Evolutionary conservation across 805 yeast species (phyloP).

Genomic region (Starmerella tilneyi): DNA sequence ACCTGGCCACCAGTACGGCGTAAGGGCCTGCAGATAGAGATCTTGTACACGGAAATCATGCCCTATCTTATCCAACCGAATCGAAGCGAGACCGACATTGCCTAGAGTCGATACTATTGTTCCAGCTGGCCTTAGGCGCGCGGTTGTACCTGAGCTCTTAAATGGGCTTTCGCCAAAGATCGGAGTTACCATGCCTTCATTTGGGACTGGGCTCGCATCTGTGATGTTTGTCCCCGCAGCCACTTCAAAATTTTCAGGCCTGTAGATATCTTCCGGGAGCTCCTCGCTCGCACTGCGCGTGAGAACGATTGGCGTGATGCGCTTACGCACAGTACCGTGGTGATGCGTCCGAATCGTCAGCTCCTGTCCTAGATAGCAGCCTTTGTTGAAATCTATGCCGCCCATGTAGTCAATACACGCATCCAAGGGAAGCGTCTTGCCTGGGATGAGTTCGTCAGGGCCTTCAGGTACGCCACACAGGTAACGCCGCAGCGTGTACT

Average conservation of each 20-base stretch:
- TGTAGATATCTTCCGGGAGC: constrained; percentile 16
- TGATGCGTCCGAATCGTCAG: constrained; percentile 79
- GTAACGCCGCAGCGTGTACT: constrained; percentile 39
- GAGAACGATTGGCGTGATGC: constrained; percentile 61
- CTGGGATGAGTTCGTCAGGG: constrained; percentile 38
- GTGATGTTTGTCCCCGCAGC: constrained; percentile 11
- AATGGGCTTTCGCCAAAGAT: constrained; percentile 21
- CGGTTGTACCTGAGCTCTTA: constrained; percentile 4
- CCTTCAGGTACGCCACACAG: constrained; percentile 48
- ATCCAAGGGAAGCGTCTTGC: constrained; percentile 67
- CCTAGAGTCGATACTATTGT: constrained; percentile 47
- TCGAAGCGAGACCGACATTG: constrained; percentile 55
- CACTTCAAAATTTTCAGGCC: constrained; percentile 14
- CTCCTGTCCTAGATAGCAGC: constrained; percentile 96
- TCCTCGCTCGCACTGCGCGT: constrained; percentile 21
- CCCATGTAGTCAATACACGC: constrained; percentile 68
- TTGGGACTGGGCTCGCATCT: constrained; percentile 22
- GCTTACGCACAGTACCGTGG: constrained; percentile 70
- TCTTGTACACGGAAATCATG: constrained; percentile 21
- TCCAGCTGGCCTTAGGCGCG: constrained; percentile 43
- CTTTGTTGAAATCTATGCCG: constrained; percentile 78
- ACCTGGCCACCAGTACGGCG: constrained; percentile 75
- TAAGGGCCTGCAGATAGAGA: constrained; percentile 42
- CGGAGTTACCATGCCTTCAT: constrained; percentile 7
- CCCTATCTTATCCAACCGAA: constrained; percentile 36